Base-by-base conservation (phyloP, 2,329 filamentous ascomycete species). In the Xylariaceae sp. region DNA sequence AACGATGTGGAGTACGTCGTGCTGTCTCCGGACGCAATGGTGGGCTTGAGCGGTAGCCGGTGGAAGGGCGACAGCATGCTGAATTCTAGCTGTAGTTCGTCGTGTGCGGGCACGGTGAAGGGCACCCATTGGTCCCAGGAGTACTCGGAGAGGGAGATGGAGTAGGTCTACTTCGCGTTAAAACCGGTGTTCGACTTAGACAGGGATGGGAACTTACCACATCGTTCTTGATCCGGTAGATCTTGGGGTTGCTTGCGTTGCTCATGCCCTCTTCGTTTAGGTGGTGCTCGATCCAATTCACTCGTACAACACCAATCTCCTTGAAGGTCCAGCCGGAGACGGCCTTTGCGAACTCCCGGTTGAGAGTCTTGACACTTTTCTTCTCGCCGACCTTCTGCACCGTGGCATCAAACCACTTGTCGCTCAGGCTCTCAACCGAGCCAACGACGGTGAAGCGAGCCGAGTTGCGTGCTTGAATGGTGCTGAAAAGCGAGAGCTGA, bases 41-140 rank as follows among this genome's bases (percentile, higher is more conserved):
- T 73, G 14, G 85, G 83, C 7, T 77, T 67, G 29, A 99, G 86
- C 57, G 86, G 81, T 32, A 98, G 82, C 42, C 95, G 93, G 78
- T 97, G 89, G 85, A 97, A 98, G 54, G 95, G 93, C 1, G 93
- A 97, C 45, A 99, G 89, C 95, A 98, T 99, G 78, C 88, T 93
- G 81, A 98, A 97, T 75, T 99, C 95, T 60, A 99, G 90, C 75
- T 99, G 95, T 32, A 99, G 72, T 23, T 80, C 81, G 72, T 99
- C 95, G 60, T 77, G 80, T 7, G 81, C 70, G 20, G 91, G 87
- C 19, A 89, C 79, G 41, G 79, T 79, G 76, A 92, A 97, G 44
- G 93, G 89, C 5, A 79, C 76, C 79, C 88, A 96, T 70, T 86
- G 83, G 72, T 90, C 85, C 77, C 86, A 87, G 48, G 77, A 76